These are phyloP conservation scores for Cunninghamia lanceolata DNA, from an alignment of 75 land plant species.

Conservation along the genomic window DNA sequence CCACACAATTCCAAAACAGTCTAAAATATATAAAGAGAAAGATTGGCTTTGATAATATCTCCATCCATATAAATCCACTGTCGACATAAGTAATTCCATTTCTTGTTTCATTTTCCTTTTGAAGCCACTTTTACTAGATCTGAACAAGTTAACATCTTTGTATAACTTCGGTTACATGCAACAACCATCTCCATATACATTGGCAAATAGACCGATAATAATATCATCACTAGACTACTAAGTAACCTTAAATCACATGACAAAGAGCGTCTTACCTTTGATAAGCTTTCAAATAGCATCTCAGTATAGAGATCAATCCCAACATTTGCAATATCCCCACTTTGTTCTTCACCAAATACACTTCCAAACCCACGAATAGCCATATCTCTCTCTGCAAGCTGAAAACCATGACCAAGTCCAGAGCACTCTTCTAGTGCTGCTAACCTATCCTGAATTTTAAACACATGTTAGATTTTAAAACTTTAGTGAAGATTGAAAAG, in stretches of 20 bases:
- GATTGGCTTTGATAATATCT: not conserved
- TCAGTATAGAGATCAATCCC: slow-evolving; percentile 98
- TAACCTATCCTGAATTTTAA: slow-evolving; percentile 69
- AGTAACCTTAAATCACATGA: not conserved
- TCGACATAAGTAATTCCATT: not conserved
- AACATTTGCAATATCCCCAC: slow-evolving; percentile 94
- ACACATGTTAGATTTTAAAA: not conserved
- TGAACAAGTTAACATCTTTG: not conserved
- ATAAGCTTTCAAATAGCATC: slow-evolving; percentile 94
- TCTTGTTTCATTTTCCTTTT: not conserved
- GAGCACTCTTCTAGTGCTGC: slow-evolving; percentile 87
- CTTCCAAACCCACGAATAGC: slow-evolving; percentile 97
- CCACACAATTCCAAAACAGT: not conserved
- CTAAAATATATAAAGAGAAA: not conserved
- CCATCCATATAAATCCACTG: not conserved
- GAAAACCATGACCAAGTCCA: slow-evolving; percentile 93
- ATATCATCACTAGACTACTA: not conserved
- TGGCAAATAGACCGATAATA: not conserved
- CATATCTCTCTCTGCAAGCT: slow-evolving; percentile 96
- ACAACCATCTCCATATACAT: not conserved
- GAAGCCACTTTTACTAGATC: not conserved
- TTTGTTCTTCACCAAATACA: slow-evolving; percentile 96
- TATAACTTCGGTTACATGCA: not conserved
- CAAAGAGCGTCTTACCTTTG: slow-evolving; percentile 55
- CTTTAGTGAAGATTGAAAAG: not conserved